phyloP scores from a whole-genome alignment of 2,329 filamentous ascomycete genomes.

The Arachnomyces sp. region DNA sequence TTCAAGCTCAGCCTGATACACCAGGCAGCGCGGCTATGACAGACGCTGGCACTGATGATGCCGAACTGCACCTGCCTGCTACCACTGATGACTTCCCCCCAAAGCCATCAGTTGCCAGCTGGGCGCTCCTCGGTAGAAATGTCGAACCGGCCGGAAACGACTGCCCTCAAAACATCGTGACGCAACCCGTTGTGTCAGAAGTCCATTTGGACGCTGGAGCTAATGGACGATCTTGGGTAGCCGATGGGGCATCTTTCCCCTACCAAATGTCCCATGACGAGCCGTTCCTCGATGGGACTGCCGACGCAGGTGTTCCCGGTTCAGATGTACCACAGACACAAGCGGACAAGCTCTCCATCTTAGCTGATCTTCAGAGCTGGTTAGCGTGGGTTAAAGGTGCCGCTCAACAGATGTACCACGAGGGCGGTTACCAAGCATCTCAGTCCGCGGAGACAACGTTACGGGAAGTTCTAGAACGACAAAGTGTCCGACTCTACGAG shows the following conservation, averaged over 20 bases:
- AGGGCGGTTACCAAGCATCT: conserved; percentile 11
- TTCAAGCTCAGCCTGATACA: conserved; percentile 11
- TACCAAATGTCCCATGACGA: too few relatives aligned
- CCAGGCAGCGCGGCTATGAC: conserved; percentile 4
- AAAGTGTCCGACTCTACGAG: conserved; percentile 6
- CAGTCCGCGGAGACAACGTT: conserved; percentile 30
- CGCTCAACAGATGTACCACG: conserved; percentile 11
- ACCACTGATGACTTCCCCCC: conserved; percentile 22
- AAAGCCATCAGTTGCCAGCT: conserved; percentile 19
- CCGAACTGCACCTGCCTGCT: conserved; percentile 7
- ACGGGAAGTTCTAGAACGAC: conserved; percentile 27
- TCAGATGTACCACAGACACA: not conserved
- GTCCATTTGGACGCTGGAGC: conserved; percentile 30
- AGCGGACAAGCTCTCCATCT: conserved; percentile 12
- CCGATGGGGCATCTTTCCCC: not conserved
- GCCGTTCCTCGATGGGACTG: too few relatives aligned
- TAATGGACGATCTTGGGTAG: conserved; percentile 12
- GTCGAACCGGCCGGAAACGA: conserved; percentile 8
- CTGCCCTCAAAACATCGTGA: conserved; percentile 20
- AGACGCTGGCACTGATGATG: conserved; percentile 6
- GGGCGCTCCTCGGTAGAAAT: conserved; percentile 23
- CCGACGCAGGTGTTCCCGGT: not conserved
- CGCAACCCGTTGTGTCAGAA: conserved; percentile 32
- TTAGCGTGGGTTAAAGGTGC: conserved; percentile 27
- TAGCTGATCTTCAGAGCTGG: conserved; percentile 26